Base-by-base conservation (phyloP, 2,329 filamentous ascomycete genomes). In the Exophiala dermatitidis region DNA sequence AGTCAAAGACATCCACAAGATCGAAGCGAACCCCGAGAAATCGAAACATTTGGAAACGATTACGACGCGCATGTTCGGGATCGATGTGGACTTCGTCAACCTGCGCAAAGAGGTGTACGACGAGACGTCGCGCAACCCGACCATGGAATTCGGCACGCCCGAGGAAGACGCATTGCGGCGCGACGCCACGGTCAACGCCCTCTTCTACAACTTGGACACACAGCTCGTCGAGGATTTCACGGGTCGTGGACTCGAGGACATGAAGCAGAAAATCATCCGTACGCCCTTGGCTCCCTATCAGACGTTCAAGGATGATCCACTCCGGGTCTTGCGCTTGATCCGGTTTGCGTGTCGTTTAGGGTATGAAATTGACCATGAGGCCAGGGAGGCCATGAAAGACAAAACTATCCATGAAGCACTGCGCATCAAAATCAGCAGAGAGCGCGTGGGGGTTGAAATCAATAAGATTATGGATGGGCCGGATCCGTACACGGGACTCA, bases 11-110 rank as follows among this genome's bases (percentile, higher is more conserved):
- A 76, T 96, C 32, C 86, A 96, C 75, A 94, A 89, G 69, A 91
- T 96, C 61, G 85, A 86, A 48, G 85, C 85, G 53, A 97, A 97
- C 67, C 91, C 90, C 0, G 90, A 96, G 65, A 96, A 95, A 72
- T 95, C 90, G 19, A 97, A 97, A 72, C 88, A 97, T 67, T 79
- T 97, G 9, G 91, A 95, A 70, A 97, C 91, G 0, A 87, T 89
- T 46, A 95, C 89, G 6, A 89, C 87, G 28, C 86, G 79, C 60
- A 83, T 97, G 53, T 84, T 95, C 64, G 89, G 86, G 0, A 77
- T 94, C 46, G 91, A 97, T 65, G 80, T 96, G 45, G 91, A 98
- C 67, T 84, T 98, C 65, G 93, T 98, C 63, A 98, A 97, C 67
- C 74, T 97, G 44, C 81, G 91, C 43, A 94, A 90, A 66, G 93